Conservation (phyloP, 1,284 basidiomycete genomes). For the Porogramme epimiltina region DNA sequence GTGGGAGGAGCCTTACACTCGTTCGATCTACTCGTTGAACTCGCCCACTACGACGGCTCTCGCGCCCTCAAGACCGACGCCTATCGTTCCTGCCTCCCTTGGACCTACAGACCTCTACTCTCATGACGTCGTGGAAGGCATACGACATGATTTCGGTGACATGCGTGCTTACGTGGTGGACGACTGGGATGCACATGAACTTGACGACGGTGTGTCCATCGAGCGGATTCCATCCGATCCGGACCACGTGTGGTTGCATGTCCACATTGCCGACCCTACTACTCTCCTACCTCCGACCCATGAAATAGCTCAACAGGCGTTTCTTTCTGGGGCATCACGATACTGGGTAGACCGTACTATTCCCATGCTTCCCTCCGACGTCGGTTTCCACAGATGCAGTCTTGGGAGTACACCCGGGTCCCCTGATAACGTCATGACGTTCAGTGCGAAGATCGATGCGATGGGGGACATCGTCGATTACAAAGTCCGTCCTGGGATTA, state of each 20-base stretch:
- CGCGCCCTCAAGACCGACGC: conserved; percentile 13
- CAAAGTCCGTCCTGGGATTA: conserved; percentile 68
- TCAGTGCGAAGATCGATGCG: conserved; percentile 75
- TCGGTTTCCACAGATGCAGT: conserved; percentile 53
- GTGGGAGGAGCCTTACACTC: conserved; percentile 66
- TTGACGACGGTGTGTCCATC: conserved; percentile 94
- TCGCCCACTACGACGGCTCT: conserved; percentile 10
- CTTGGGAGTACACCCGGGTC: conserved; percentile 49
- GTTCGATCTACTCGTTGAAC: conserved; percentile 17
- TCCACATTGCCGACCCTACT: conserved; percentile 95
- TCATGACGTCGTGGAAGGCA: conserved; percentile 57
- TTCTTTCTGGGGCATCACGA: conserved; percentile 47
- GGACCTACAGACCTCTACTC: conserved; percentile 62
- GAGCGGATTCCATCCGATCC: conserved; percentile 63
- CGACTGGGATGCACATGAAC: conserved; percentile 78
- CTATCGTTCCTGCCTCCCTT: conserved; percentile 29
- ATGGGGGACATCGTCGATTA: conserved; percentile 73
- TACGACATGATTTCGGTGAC: conserved; percentile 86
- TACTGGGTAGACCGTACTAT: conserved; percentile 71
- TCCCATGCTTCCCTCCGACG: conserved; percentile 67
- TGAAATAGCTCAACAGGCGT: conserved; percentile 57
- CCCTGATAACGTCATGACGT: conserved; percentile 72
- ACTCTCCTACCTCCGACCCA: conserved; percentile 75
- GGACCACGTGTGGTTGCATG: conserved; percentile 79
- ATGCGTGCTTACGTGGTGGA: conserved; percentile 91